Conservation (phyloP, 371 early-diverging fungal species). For the Mucor ambiguus region DNA sequence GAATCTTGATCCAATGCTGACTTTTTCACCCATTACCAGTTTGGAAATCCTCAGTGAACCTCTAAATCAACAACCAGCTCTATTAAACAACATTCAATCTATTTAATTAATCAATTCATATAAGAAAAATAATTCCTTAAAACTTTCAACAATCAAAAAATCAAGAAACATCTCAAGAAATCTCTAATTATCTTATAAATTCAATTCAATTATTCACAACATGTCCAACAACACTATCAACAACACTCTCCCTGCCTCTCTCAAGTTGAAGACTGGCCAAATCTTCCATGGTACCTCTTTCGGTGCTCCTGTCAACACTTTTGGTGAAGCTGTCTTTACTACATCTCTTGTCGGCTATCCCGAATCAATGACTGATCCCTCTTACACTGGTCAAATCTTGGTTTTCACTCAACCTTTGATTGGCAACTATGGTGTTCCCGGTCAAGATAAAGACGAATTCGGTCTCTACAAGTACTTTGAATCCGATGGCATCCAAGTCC, state of each 20-base stretch:
- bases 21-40: conserved; percentile 31
- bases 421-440: conserved; percentile 97
- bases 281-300: conserved; percentile 77
- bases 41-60: conserved; percentile 57
- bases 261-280: conserved; percentile 78
- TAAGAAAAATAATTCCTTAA: neutral
- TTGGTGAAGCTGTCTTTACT: conserved; percentile 88
- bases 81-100: conserved; percentile 4
- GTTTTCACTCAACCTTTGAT: conserved; percentile 94
- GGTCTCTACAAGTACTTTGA: conserved; percentile 91
- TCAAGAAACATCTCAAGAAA: neutral
- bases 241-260: conserved; percentile 60
- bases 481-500: conserved; percentile 89
- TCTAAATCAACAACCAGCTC: conserved; percentile 27
- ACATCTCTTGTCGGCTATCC: conserved; percentile 95
- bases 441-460: conserved; percentile 72
- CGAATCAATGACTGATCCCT: conserved; percentile 96
- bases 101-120: conserved; percentile 4
- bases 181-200: conserved; percentile 15
- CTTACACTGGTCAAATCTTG: conserved; percentile 94
- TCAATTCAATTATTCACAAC: conserved; percentile 9
- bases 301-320: conserved; percentile 61
- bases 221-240: conserved; percentile 34
- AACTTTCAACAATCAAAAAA: conserved; percentile 16
- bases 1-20: conserved; percentile 1